Conservation (phyloP, 2,329 filamentous ascomycete genomes). For the Sclerotinia subarctica region DNA sequence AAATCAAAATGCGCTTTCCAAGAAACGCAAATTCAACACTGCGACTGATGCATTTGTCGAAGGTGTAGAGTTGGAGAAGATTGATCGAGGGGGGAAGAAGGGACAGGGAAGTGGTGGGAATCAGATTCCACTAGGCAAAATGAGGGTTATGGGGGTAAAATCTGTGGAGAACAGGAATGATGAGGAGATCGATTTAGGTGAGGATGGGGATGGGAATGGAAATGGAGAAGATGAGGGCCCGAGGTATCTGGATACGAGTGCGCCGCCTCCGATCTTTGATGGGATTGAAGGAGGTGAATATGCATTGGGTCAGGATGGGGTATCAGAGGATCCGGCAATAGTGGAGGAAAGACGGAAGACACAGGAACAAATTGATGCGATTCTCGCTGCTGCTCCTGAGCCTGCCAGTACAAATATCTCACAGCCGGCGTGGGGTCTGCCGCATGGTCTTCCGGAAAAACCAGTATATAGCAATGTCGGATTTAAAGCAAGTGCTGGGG, state of each 20-base stretch:
- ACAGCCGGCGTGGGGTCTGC: not conserved
- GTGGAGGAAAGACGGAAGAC: slow-evolving; percentile 27
- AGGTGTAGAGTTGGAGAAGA: slow-evolving; percentile 35
- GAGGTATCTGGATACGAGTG: slow-evolving; percentile 31
- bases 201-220: slow-evolving; percentile 22
- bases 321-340: slow-evolving; percentile 18
- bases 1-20: slow-evolving; percentile 48
- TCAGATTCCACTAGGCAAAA: slow-evolving; percentile 35
- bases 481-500: slow-evolving; percentile 24
- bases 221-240: slow-evolving; percentile 24
- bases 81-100: slow-evolving; percentile 38
- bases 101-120: slow-evolving; percentile 38
- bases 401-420: slow-evolving; percentile 17
- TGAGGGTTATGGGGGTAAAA: slow-evolving; percentile 30
- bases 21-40: slow-evolving; percentile 66
- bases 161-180: slow-evolving; percentile 23
- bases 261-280: slow-evolving; percentile 37
- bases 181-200: slow-evolving; percentile 31
- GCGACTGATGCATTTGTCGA: slow-evolving; percentile 50
- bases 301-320: slow-evolving; percentile 11
- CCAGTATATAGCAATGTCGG: slow-evolving; percentile 18
- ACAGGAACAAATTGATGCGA: slow-evolving; percentile 34
- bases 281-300: slow-evolving; percentile 4
- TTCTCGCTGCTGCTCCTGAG: slow-evolving; percentile 25
- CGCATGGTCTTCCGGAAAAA: slow-evolving; percentile 22